Percentiles rank a stretch among this genome's conserved stretches.
phyloP scores from a whole-genome alignment of 2,329 filamentous ascomycete genomes.

The Zymoseptoria tritici region DNA sequence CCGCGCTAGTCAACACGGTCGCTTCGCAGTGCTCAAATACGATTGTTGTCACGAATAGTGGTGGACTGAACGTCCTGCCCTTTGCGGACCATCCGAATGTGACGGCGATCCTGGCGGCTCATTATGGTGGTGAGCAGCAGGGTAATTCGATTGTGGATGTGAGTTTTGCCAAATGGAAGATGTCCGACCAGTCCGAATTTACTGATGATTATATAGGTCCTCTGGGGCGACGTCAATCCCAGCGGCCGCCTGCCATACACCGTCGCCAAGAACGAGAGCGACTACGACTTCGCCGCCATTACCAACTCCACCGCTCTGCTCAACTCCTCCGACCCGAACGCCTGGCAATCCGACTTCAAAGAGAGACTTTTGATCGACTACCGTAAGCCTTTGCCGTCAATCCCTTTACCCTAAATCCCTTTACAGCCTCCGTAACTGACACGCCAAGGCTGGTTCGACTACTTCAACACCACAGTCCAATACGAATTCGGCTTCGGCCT shows the following conservation, averaged over 20 bases:
- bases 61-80: slow-evolving; percentile 39
- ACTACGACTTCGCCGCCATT: slow-evolving; percentile 29
- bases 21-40: slow-evolving; percentile 51
- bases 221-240: slow-evolving; percentile 60
- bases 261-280: slow-evolving; percentile 57
- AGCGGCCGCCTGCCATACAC: slow-evolving; percentile 81
- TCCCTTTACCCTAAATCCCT: too few species aligned
- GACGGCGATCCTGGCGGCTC: slow-evolving; percentile 70
- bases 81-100: slow-evolving; percentile 45
- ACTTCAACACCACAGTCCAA: slow-evolving; percentile 33
- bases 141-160: slow-evolving; percentile 68
- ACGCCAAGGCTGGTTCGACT: slow-evolving; percentile 29
- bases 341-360: slow-evolving; percentile 44
- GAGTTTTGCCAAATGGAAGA: neutral
- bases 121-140: slow-evolving; percentile 78
- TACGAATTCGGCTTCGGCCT: slow-evolving; percentile 41
- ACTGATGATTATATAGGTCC: slow-evolving; percentile 16
- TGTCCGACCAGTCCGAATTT: neutral
- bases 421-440: neutral
- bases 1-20: slow-evolving; percentile 38
- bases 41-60: slow-evolving; percentile 57
- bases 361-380: slow-evolving; percentile 50
- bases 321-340: slow-evolving; percentile 31
- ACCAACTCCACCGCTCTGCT: slow-evolving; percentile 31
- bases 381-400: slow-evolving; percentile 20